Conservation (phyloP, 495 filamentous ascomycete species). For the Aspergillus taichungensis region DNA sequence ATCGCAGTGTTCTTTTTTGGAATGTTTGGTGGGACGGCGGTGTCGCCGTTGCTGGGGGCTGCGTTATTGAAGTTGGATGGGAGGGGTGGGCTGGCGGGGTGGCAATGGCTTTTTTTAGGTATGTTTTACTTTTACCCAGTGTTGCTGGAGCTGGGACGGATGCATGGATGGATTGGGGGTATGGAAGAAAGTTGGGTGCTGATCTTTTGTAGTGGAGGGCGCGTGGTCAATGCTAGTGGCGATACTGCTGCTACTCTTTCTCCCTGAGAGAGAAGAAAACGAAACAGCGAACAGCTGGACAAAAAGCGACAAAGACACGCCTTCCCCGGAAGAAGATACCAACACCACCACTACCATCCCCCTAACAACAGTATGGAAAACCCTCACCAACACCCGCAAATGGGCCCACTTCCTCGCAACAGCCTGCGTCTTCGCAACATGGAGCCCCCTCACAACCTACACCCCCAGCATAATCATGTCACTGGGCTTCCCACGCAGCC, state of each 20-base stretch:
- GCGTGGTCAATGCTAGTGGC: constrained; percentile 36
- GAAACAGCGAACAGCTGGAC: not conserved
- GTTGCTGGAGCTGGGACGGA: no score
- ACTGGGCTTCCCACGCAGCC: constrained; percentile 21
- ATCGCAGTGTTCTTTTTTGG: constrained; percentile 47
- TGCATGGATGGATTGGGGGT: no score
- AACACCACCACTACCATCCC: constrained; percentile 1
- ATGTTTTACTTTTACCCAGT: no score
- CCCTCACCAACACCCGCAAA: constrained; percentile 16
- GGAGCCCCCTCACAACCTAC: constrained; percentile 29
- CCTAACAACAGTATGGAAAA: constrained; percentile 3
- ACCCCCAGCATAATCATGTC: constrained; percentile 29
- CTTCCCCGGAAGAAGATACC: not conserved
- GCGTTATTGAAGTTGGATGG: constrained; percentile 41
- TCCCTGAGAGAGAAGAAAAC: constrained; percentile 16
- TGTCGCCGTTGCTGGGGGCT: constrained; percentile 37
- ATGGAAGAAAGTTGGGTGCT: not conserved
- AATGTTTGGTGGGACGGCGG: constrained; percentile 38
- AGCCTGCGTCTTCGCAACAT: constrained; percentile 26
- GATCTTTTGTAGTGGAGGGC: constrained; percentile 30
- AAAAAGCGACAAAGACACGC: not conserved
- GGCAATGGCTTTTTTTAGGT: constrained; percentile 51
- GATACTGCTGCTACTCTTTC: constrained; percentile 27
- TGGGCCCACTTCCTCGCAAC: constrained; percentile 32
- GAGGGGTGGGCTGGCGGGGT: constrained; percentile 37